Base-by-base conservation (phyloP, 2,329 filamentous ascomycete genomes). In the Colletotrichum sp. region DNA sequence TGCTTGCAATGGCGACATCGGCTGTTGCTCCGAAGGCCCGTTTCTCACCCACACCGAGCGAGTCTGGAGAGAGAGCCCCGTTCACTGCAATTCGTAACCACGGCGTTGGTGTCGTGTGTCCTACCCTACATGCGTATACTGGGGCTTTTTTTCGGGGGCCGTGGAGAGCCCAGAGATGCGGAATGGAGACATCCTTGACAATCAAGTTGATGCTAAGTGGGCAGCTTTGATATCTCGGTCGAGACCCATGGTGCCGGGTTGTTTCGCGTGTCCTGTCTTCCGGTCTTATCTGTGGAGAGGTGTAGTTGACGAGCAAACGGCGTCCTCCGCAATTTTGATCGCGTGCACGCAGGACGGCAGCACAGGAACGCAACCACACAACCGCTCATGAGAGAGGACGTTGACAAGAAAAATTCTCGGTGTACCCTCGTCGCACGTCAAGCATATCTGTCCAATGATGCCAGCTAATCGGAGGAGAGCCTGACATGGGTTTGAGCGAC, bases 401-500 rank as follows among this genome's bases (percentile, higher is more conserved):
- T 64, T 63, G 49, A 63, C 60, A 24, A 76, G 32, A 59, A 73
- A 64, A 52, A 44, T 70, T 69, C 55, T 65, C 36, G 39, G 28
- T 32, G 52, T 32, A 60, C 15, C 66, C 44, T 63, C 60, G 30
- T 72, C n/a, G 63, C 44, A 57, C 21, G 69, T 59, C 70, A 72
- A 65, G 28, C 44, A 63, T 26, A 36, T 60, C 62, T 70, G 69
- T 72, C 60, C 64, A 69, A 69, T 49, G 21, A 21, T 64, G 26
- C 26, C 49, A 74, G 64, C 74, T 64, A 74, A 76, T 74, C 70
- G 74, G 71, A 74, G 64, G 16, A 59, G 15, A 63, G 21, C 70
- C 71, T 73, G 64, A 52, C 49, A 73, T 62, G 74, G 74, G 21
- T 74, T 34, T 76, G 70, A 36, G 39, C 28, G 74, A 76, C 74